phyloP scores from a whole-genome alignment of 495 filamentous ascomycete species.

The Peziza echinospora region DNA sequence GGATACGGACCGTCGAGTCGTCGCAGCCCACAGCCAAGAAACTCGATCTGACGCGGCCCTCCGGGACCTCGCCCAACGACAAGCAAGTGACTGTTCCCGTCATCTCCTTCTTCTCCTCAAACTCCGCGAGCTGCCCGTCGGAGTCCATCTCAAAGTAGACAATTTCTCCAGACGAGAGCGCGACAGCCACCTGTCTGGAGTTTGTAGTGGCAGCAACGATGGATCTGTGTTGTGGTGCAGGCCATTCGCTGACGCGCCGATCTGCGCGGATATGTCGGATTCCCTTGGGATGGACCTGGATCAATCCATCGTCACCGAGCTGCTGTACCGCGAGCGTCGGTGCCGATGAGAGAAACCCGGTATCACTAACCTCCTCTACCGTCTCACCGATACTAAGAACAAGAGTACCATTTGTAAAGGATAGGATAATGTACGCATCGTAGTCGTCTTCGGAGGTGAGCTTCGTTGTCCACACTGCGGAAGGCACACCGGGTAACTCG shows the following conservation, averaged over 20 bases:
- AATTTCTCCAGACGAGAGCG: constrained; percentile 84
- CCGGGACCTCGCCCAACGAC: constrained; percentile 80
- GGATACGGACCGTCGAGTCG: constrained; percentile 82
- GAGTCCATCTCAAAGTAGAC: constrained; percentile 94
- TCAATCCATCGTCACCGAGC: constrained; percentile 73
- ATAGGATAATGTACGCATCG: constrained; percentile 59
- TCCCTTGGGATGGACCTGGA: constrained; percentile 88
- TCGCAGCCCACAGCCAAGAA: constrained; percentile 93
- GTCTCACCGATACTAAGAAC: constrained; percentile 90
- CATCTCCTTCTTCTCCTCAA: constrained; percentile 90
- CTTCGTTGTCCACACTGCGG: constrained; percentile 88
- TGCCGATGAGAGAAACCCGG: constrained; percentile 67
- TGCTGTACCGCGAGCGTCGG: constrained; percentile 83
- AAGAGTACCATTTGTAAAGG: constrained; percentile 48
- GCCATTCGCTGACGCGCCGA: constrained; percentile 80
- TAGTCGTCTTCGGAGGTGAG: constrained; percentile 60
- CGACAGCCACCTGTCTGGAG: constrained; percentile 76
- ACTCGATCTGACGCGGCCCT: constrained; percentile 62
- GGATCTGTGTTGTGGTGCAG: constrained; percentile 72
- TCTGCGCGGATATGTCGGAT: constrained; percentile 72
- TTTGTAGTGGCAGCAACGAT: constrained; percentile 95
- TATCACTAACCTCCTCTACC: constrained; percentile 84
- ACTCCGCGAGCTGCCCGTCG: constrained; percentile 77
- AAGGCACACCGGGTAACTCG: constrained; percentile 63
- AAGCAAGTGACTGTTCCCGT: constrained; percentile 85